Base-by-base conservation (phyloP, 1,284 basidiomycete species). In the Ceratobasidium sp. region DNA sequence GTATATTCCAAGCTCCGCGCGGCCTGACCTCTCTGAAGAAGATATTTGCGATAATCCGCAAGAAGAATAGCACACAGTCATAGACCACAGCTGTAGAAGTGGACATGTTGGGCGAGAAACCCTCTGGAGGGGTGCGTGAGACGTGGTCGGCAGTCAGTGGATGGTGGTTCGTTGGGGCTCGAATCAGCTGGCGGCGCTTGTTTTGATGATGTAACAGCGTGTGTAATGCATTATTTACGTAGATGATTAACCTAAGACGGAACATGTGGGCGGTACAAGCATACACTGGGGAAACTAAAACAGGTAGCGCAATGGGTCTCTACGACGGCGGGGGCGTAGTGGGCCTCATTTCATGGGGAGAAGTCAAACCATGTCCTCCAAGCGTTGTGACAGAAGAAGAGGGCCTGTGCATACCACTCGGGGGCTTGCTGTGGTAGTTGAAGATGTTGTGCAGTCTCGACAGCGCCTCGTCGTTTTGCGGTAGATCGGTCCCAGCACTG, bases 1-100 rank as follows among this genome's bases (percentile, higher is more conserved):
- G 98, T 69, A 99, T 95, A 80, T 98, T 93, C 87, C 93, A 98
- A 51, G 96, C 92, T 65, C 98, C 95, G 81, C 98, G 87, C 1
- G 96, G 95, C 77, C 96, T 88, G 79, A 99, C 92, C 84, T 99
- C 97, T 76, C 98, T 87, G 86, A 99, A 99, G 87, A 99, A 99
- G 79, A 99, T 91, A 83, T 94, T 95, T 79, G 94, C 94, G 76
- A 99, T 88, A 27, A 90, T 85, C 75, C 91, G 85, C 93, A 93
- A 93, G 82, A 94, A 92, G 49, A 90, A 79, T 81, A 94, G 86
- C 22, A 87, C 87, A 58, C 85, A 84, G 79, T 92, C 89, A 80
- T 93, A 93, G 75, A 83, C 79, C 56, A 84, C 54, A n/a, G 62
- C 75, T 76, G 72, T 73, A 34, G 66, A 59, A 6, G 19, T 8